Base-by-base conservation (phyloP, 208 protist genomes). In the Jaenimonas drosophilae region DNA sequence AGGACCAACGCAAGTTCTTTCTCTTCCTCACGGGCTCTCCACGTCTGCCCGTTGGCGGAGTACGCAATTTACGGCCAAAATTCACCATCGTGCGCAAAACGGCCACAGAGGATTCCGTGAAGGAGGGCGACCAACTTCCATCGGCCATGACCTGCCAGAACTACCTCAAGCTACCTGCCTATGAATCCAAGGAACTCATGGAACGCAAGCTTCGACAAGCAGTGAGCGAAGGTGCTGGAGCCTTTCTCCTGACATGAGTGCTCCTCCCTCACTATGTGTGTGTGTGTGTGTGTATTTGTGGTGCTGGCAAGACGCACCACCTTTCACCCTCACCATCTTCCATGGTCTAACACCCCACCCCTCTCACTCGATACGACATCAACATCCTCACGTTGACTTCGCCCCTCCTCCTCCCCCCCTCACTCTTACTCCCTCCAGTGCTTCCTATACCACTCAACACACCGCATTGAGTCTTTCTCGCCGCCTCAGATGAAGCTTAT, bases 111-210 rank as follows among this genome's bases (percentile, higher is more conserved):
- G 29, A 56, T 1, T 45, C 40, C 7, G 49, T 84, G 0, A 69
- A 67, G 17, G 83, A 92, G 37, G 49, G 62, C 20, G 76, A 93
- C 19, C 69, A 80, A 52, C 72, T 96, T 12, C 90, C 87, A 1
- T 87, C 71, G 2, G 87, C 84, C 17, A 96, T 96, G 90, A 96
- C 90, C 20, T 96, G 90, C 43, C 83, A 93, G 44, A 95, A 96
- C 59, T 96, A 94, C 44, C 51, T 96, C 33, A 96, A 96, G 57
- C 70, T 96, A 9, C 90, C 90, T 0, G 76, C 79, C n/a, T 94
- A 91, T 46, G 57, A 77, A 6, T 78, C 44, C 3, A 84, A 87
- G 48, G 59, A 86, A 41, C 65, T 83, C 34, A 85, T 96, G 82
- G 76, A 82, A 33, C 48, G 54, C 26, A 94, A 96, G 59, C 45